These are phyloP conservation scores for Eudorina sp. DNA, from an alignment of 139 green algal genomes.

Conservation along the genomic window DNA sequence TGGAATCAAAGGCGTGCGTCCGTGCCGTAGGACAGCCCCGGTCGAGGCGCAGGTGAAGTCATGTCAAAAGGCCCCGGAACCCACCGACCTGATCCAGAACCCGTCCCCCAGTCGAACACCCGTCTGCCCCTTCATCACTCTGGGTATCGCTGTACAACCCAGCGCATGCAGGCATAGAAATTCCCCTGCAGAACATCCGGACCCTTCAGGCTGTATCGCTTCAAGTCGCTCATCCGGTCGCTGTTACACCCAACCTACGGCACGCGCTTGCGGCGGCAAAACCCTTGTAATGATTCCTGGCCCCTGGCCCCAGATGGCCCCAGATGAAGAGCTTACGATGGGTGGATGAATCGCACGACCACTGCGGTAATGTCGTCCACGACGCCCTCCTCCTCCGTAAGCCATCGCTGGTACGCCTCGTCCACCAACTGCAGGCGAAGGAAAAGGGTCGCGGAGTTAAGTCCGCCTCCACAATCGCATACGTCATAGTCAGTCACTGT, in stretches of 20 bases:
- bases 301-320: background rate
- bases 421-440: conserved; percentile 87
- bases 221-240: background rate
- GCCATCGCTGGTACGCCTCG: conserved; percentile 82
- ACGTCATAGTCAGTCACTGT: too few species aligned
- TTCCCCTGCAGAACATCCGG: background rate
- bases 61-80: too few species aligned
- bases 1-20: too few species aligned
- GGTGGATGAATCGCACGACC: conserved; percentile 65
- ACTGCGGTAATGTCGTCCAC: conserved; percentile 93
- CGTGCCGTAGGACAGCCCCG: too few species aligned
- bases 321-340: background rate
- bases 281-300: background rate
- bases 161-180: background rate
- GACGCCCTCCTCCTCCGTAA: conserved; percentile 86
- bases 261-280: conserved; percentile 16
- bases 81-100: too few species aligned
- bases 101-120: too few species aligned
- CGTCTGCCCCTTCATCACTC: too few species aligned
- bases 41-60: too few species aligned
- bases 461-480: too few species aligned
- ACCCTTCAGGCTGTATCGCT: background rate
- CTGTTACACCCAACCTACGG: background rate
- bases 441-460: too few species aligned
- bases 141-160: background rate